Evolutionary conservation across 1,284 basidiomycete species (phyloP).

Genomic region (Flammula alnicola): DNA sequence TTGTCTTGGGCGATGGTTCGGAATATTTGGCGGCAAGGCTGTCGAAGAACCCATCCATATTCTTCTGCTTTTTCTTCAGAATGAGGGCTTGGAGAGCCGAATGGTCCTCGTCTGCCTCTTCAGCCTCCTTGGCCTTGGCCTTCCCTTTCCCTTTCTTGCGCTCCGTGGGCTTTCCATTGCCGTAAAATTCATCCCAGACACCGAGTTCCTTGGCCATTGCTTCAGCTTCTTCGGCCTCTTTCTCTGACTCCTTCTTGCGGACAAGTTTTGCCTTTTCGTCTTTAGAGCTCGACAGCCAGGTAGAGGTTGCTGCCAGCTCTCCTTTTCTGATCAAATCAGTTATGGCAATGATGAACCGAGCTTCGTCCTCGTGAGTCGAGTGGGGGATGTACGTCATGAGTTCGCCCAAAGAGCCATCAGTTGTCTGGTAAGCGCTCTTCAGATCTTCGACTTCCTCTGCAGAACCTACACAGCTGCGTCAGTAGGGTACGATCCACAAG

Average conservation of each 20-base stretch:
- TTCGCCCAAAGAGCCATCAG: constrained; percentile 71
- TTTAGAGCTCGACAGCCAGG: constrained; percentile 75
- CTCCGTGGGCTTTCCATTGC: constrained; percentile 72
- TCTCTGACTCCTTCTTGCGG: constrained; percentile 74
- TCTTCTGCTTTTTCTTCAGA: constrained; percentile 70
- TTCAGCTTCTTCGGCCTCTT: constrained; percentile 88
- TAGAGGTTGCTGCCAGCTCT: constrained; percentile 57
- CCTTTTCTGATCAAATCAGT: constrained; percentile 69
- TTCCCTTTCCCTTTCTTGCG: constrained; percentile 67
- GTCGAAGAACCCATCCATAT: constrained; percentile 75
- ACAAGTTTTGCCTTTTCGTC: constrained; percentile 80
- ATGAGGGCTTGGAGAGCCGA: constrained; percentile 85
- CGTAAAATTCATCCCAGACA: constrained; percentile 96
- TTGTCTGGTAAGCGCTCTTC: constrained; percentile 69
- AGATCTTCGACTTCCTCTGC: constrained; percentile 83
- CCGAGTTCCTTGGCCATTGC: constrained; percentile 85
- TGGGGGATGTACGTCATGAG: constrained; percentile 89
- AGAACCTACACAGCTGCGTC: constrained; percentile 62
- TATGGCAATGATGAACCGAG: constrained; percentile 77
- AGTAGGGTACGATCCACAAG: background rate
- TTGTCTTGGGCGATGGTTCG: constrained; percentile 42
- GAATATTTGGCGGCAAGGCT: constrained; percentile 84
- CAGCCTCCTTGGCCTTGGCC: constrained; percentile 55
- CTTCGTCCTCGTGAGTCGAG: constrained; percentile 80
- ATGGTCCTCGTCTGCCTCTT: constrained; percentile 61